These are phyloP conservation scores for Rubroshorea leprosula DNA, from an alignment of 345 rosid species.

Conservation along the genomic window DNA sequence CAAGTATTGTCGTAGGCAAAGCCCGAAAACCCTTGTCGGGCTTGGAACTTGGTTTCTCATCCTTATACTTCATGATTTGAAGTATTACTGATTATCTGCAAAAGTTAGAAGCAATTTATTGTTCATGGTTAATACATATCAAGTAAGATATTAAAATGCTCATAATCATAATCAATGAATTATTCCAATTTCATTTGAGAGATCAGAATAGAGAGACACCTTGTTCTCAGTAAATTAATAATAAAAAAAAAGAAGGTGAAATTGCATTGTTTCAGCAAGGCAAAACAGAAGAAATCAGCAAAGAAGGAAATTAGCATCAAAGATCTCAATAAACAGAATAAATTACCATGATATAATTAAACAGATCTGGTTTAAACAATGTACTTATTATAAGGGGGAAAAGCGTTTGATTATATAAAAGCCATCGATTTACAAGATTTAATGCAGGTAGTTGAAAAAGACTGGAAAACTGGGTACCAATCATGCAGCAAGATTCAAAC, in stretches of 20 bases:
- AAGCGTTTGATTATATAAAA: not conserved
- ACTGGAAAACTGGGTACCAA: not conserved
- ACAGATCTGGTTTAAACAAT: constrained; percentile 5
- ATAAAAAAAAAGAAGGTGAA: no score
- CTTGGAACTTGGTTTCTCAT: constrained; percentile 54
- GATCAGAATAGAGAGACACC: not conserved
- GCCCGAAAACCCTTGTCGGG: constrained; percentile 45
- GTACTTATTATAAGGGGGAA: no score
- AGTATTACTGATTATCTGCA: constrained; percentile 28
- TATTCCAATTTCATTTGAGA: not conserved
- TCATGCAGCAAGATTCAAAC: not conserved
- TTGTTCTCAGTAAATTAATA: no score
- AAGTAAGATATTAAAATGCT: not conserved
- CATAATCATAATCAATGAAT: not conserved
- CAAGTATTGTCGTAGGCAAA: constrained; percentile 41
- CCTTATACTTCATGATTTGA: constrained; percentile 73
- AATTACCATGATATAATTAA: not conserved
- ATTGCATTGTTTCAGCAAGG: no score
- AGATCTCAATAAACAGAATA: not conserved
- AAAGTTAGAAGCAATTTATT: not conserved
- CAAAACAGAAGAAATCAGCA: no score
- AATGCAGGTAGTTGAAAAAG: not conserved
- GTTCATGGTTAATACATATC: no score
- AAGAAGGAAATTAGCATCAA: not conserved
- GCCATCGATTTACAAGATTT: not conserved